Base-by-base conservation (phyloP, 306 rosid genomes). In the Hylodesmum podocarpum region DNA sequence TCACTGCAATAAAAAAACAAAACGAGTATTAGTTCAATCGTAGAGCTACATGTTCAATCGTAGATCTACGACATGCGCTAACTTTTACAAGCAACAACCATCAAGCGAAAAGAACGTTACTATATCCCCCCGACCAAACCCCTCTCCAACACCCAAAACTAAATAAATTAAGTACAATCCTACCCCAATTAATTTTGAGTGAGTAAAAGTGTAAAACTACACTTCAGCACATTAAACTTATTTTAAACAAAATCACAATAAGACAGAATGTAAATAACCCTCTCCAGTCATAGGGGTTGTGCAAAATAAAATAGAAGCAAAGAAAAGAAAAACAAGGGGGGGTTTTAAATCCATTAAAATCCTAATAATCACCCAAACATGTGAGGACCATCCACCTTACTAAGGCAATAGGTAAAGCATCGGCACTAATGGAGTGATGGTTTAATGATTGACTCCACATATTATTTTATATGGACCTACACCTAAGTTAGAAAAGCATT, bases 1-100 rank as follows among this genome's bases (percentile, higher is more conserved):
- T 71, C 67, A 80, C 92, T 88, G 92, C 87, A 84, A 81, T 66
- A 50, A 47, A 80, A 25, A 61, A 24, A 59, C 19, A 29, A 29
- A 34, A 73, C 64, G 15, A 15, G 44, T 62, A 37, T 85, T 75
- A 83, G 82, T 54, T 16, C 36, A 63, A 69, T 51, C 22, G 55
- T 25, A 14, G 50, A 54, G 68, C 43, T 2, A n/a, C n/a, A n/a
- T n/a, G 82, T 54, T 16, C 36, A 63, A 69, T 51, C 22, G 55
- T 25, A 14, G 50, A 54, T 63, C 43, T 2, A 11, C n/a, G 11
- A 28, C 12, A 22, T 21, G 24, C n/a, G 6, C 34, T 15, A 16
- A 28, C 14, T 3, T 14, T 9, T 2, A 65, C 50, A 54, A 27
- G 51, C 71, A 27, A 46, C 70, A 43, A 55, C 41, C 64, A 27